Evolutionary conservation across 495 filamentous ascomycete genomes (phyloP), one percentile per base, ranked within the genome.

Genomic region (Usnea hakonensis): DNA sequence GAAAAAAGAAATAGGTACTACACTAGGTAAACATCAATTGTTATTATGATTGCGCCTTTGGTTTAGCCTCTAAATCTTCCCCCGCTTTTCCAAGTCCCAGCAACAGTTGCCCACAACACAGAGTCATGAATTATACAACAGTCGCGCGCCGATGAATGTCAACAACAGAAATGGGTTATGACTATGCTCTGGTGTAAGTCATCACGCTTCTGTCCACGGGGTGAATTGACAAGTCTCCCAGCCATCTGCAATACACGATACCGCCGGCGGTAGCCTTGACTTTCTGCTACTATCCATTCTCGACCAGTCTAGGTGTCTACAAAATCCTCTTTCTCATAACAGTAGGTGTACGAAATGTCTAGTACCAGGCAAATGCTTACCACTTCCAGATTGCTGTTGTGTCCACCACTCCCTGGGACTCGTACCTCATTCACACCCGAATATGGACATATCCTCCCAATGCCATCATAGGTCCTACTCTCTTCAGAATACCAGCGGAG

Each of bases 401-500:
- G 30, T 79, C 83, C 0, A 87, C 86, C 2, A 80, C 84, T 32
- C 86, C 86, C 32, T 89, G 86, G 86, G 86, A 89, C 65, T 85
- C 85, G 11, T 87, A 88, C 72, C 72, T 89, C 21, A 84, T 89
- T 66, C 76, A 77, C 43, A 76, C 70, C 55, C 73, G 75, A 57
- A 78, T 89, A 67, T 89, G 86, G 86, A 84, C 81, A n/a, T 89
- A 88, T 67, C 86, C 86, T 11, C 68, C 76, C 13, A 71, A 79
- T 48, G 85, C 77, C 9, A 76, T 88, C 23, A 53, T 84, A 41
- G 87, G 86, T 2, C 77, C 73, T 19, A 81, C 73, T 2, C 69
- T 88, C 23, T 81, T 82, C 66, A 69, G 69, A 8, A 83, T 90
- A 55, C 87, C 87, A 0, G 64, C 78, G 4, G 87, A 90, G 68